Conservation (phyloP, 2,329 filamentous ascomycete species). For the Epicoccum sorghinum region DNA sequence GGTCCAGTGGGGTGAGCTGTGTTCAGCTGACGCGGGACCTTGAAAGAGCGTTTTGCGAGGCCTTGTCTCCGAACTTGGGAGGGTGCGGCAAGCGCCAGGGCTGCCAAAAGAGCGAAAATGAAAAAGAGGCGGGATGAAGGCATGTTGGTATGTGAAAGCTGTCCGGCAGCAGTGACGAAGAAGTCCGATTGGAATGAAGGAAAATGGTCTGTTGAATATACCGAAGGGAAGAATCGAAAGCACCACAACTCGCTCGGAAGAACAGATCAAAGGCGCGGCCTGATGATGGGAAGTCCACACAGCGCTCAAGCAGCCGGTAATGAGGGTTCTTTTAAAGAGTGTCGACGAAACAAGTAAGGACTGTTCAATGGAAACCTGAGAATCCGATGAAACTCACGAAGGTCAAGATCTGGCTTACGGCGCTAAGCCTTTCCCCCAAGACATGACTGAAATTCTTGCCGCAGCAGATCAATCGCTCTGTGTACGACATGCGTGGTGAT, state of each 20-base stretch:
- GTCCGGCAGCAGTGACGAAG: slow-evolving; percentile 46
- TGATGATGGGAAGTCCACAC: slow-evolving; percentile 34
- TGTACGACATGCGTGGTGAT: slow-evolving; percentile 21
- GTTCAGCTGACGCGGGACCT: slow-evolving; percentile 64
- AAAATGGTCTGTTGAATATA: slow-evolving; percentile 29
- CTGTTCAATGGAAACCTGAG: slow-evolving; percentile 16
- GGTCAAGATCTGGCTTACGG: slow-evolving; percentile 15
- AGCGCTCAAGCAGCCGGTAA: slow-evolving; percentile 33
- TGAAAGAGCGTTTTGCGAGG: slow-evolving; percentile 64
- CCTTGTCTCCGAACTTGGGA: slow-evolving; percentile 36
- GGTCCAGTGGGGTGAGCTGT: slow-evolving; percentile 56
- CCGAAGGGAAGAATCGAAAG: slow-evolving; percentile 24
- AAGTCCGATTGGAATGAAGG: slow-evolving; percentile 25
- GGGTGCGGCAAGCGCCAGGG: slow-evolving; percentile 56
- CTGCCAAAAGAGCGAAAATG: slow-evolving; percentile 56
- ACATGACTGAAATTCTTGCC: slow-evolving; percentile 20
- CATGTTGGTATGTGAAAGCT: slow-evolving; percentile 47
- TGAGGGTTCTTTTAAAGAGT: slow-evolving; percentile 36
- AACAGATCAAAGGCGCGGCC: slow-evolving; percentile 39
- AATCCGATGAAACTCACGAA: slow-evolving; percentile 19
- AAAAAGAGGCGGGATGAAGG: slow-evolving; percentile 46
- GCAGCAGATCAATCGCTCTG: slow-evolving; percentile 17
- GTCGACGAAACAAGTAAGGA: slow-evolving; percentile 19
- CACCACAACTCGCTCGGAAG: slow-evolving; percentile 24
- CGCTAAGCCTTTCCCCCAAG: slow-evolving; percentile 20